These are phyloP conservation scores for Drosera capensis DNA, from an alignment of 148 eudicot genomes.

Conservation along the genomic window DNA sequence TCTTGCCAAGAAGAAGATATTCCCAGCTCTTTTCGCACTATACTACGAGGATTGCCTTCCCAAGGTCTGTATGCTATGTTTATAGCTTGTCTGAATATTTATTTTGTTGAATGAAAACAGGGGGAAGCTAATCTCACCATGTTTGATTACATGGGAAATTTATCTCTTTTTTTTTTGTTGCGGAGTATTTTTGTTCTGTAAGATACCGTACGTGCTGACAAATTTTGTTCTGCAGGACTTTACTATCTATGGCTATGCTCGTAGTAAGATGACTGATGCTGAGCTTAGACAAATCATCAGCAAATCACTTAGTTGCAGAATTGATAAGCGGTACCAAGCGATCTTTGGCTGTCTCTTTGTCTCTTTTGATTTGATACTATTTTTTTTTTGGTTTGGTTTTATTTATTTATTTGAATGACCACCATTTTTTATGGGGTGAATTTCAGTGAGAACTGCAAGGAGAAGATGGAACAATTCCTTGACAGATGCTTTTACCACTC, in stretches of 20 bases:
- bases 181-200: not conserved
- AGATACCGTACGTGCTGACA: not conserved
- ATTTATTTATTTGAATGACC: not conserved
- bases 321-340: constrained; percentile 62
- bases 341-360: not conserved
- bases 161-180: not conserved
- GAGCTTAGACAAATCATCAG: constrained; percentile 87
- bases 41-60: constrained; percentile 86
- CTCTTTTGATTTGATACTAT: not conserved
- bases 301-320: constrained; percentile 92
- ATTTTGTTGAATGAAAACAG: not conserved
- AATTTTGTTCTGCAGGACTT: constrained; percentile 50
- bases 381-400: not conserved
- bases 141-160: not conserved
- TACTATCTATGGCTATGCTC: constrained; percentile 84
- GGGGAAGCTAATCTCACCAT: no score
- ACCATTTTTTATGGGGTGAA: not conserved
- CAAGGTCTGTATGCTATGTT: constrained; percentile 31
- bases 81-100: not conserved
- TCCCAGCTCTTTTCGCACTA: constrained; percentile 98
- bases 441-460: constrained; percentile 73
- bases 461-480: constrained; percentile 87
- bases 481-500: constrained; percentile 75
- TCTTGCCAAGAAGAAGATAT: constrained; percentile 97
- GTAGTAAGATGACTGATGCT: constrained; percentile 97